Conservation (phyloP, 257 asterid species). For the Mitragyna speciosa region DNA sequence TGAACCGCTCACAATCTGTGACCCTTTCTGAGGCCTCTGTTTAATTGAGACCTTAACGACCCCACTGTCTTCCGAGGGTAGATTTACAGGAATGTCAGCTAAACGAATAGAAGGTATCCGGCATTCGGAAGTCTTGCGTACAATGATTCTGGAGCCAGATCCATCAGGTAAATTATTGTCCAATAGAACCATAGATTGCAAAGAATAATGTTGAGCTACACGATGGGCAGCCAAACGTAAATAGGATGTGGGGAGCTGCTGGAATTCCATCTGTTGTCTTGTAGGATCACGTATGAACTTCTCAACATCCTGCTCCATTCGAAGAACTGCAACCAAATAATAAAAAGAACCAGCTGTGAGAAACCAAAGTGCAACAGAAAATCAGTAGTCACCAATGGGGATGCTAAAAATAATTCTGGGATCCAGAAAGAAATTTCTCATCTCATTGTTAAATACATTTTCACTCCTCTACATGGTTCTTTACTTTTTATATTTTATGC, state of each 20-base stretch:
- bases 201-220: slow-evolving; percentile 95
- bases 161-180: slow-evolving; percentile 89
- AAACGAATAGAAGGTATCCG: slow-evolving; percentile 69
- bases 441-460: no score
- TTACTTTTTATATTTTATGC: no score
- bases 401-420: no score
- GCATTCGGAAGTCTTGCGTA: slow-evolving; percentile 64
- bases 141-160: slow-evolving; percentile 86
- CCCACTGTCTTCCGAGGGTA: slow-evolving; percentile 42
- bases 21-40: slow-evolving; percentile 94
- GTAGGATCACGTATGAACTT: slow-evolving; percentile 82
- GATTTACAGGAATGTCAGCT: slow-evolving; percentile 47
- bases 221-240: slow-evolving; percentile 99
- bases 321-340: slow-evolving; percentile 54
- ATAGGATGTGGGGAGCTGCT: slow-evolving; percentile 94
- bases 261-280: slow-evolving; percentile 93
- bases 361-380: neutral
- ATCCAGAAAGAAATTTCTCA: no score
- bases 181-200: slow-evolving; percentile 92
- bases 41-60: slow-evolving; percentile 58
- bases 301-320: slow-evolving; percentile 98
- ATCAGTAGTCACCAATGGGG: neutral
- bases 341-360: neutral
- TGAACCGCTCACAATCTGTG: slow-evolving; percentile 38
- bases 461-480: no score